Conservation (phyloP, 106 monocot species). For the Acanthochlamys bracteata region DNA sequence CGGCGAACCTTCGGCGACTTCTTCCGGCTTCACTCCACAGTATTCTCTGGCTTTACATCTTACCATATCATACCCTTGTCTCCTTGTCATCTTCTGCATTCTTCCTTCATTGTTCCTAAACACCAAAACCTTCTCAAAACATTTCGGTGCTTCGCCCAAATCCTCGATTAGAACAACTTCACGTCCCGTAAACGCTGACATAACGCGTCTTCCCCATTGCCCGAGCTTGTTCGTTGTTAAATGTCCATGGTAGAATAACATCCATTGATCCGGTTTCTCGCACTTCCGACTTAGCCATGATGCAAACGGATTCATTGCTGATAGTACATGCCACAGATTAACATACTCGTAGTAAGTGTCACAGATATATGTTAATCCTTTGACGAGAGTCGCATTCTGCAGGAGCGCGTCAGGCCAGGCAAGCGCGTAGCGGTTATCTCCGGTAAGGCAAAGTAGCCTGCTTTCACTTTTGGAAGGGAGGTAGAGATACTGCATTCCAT, state of each 20-base stretch:
- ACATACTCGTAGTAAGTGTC: conserved; percentile 41
- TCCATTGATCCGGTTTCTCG: conserved; percentile 32
- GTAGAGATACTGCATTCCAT: conserved; percentile 13
- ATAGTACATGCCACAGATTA: conserved; percentile 38
- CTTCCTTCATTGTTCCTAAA: conserved; percentile 34
- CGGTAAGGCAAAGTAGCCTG: conserved; percentile 12
- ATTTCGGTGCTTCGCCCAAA: conserved; percentile 13
- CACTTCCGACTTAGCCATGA: conserved; percentile 24
- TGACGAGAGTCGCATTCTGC: background rate
- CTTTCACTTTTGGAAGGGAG: conserved; percentile 15
- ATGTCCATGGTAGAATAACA: conserved; percentile 40
- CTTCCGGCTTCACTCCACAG: conserved; percentile 9
- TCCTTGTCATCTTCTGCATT: conserved; percentile 21
- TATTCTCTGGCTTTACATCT: conserved; percentile 34
- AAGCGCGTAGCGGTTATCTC: conserved; percentile 11
- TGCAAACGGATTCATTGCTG: conserved; percentile 27
- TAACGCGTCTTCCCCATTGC: conserved; percentile 23
- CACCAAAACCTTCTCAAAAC: conserved; percentile 47
- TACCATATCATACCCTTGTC: conserved; percentile 29
- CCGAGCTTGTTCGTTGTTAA: conserved; percentile 13
- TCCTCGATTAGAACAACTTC: conserved; percentile 7
- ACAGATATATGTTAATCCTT: conserved; percentile 27
- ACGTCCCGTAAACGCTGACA: conserved; percentile 19
- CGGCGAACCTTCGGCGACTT: background rate
- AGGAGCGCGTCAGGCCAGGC: conserved; percentile 13